Base-by-base conservation (phyloP, 176 grass and related monocot species). In the Aegilops bicornis region DNA sequence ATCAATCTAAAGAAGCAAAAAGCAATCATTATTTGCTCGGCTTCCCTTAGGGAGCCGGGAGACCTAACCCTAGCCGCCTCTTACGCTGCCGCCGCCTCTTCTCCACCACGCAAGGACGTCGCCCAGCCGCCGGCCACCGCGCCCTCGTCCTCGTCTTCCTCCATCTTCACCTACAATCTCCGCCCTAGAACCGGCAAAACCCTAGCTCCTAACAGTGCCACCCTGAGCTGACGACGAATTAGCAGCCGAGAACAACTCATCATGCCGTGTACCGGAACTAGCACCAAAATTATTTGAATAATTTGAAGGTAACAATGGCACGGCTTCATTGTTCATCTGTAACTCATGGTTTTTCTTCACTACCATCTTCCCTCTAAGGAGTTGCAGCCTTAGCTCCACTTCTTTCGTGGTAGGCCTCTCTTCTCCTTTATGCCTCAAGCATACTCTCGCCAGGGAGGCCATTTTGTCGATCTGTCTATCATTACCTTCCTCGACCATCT, bases 401-500 rank as follows among this genome's bases (percentile, higher is more conserved):
- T 89, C 72, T 71, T 89, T 80, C 84, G 80, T 86, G 10, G 48
- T 72, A 0, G 84, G 60, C 62, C 84, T 77, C 1, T 86, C 76
- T 73, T 64, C 40, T 30, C 87, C 87, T 6, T 7, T 31, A 17
- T 2, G 24, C 30, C 56, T 69, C 72, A 78, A 64, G 40, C 87
- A 88, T 30, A 37, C 69, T 20, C 69, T 27, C 10, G 61, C 87
- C 5, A 88, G 30, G 52, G 75, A 22, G 13, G 76, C 60, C 10
- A 88, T 60, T 23, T 47, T 62, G 8, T 31, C 45, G 16, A 89
- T 71, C n/a, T 84, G 60, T 52, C 30, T 67, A 10, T 3, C 39
- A 0, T 45, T 80, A 5, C 39, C 74, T 71, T 89, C 88, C 83
- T 86, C 40, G 14, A 77, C 4, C 52, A 91, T 13, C 45, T 66